Base-by-base conservation (phyloP, 2,329 filamentous ascomycete genomes). In the Apiospora saccharicola region DNA sequence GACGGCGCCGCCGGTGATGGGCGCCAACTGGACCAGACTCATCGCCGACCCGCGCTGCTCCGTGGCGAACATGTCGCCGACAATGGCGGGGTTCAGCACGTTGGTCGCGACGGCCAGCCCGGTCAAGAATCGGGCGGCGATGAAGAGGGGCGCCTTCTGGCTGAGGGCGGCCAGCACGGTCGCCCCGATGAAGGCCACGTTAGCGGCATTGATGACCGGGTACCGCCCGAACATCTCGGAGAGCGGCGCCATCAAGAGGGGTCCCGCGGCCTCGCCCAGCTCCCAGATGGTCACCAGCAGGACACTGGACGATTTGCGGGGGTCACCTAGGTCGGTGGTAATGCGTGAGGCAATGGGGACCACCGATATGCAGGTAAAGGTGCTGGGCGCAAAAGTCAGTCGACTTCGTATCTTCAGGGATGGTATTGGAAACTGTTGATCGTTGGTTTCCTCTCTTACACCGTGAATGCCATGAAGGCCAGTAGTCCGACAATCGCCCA, bases 231-330 rank as follows among this genome's bases (percentile, higher is more conserved):
- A 86, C 14, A 89, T 81, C 79, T 93, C 91, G 8, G 87, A 90
- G 6, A 92, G 79, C 0, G 91, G 91, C 13, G 90, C 90, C 76
- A 91, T 89, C 44, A 91, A 80, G 0, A 88, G 80, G 0, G 90
- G 90, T 0, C 90, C 90, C 8, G 89, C 86, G 2, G 88, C 88
- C 75, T 91, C 90, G 73, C 92, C 91, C 0, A 93, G 86, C 73
- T 94, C 88, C 85, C 92, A 92, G 73, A 93, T 90, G 0, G 91
- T 93, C 12, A 94, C 90, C 71, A 94, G 89, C 64, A 95, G 83
- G 51, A 89, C 86, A 75, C 83, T 85, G 22, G 87, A 82, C 0
- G 86, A 85, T 72, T 85, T 85, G 79, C 82, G 83, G 41, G 81
- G 76, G 14, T 76, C 70, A 72, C 83, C 79, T 68, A 86, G 82